Base-by-base conservation (phyloP, 768 basidiomycete species). In the Kwoniella sp. region DNA sequence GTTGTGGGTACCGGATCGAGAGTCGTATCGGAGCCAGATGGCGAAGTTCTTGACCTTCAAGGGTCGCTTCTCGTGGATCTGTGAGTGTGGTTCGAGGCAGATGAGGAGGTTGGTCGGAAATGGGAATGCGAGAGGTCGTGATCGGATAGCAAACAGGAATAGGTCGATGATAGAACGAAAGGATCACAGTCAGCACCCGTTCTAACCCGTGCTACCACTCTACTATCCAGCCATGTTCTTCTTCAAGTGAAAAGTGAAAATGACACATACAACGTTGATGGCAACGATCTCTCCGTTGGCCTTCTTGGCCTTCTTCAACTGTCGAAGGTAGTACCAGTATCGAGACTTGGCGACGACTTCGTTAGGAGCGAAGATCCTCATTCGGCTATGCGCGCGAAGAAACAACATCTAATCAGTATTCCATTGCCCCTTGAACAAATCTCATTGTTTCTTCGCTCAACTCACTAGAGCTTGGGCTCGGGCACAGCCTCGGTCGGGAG, bases 41-140 rank as follows among this genome's bases (percentile, higher is more conserved):
- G 96, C 96, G 80, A 99, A 97, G 89, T 96, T 98, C 87, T 99
- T 98, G 82, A 97, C 90, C 84, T 94, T 94, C 82, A 96, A 80
- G 24, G 96, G 96, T 83, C 90, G 92, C 87, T 91, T 94, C 85
- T 98, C 95, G 80, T 89, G 87, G 80, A 98, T 97, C 94, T 97
- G 66, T 13, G 70, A 70, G 10, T 46, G 52, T 46, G 52, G 51
- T 56, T 55, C 33, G 33, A 33, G 5, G 55, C 63, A 10, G n/a
- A 29, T n/a, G 46, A n/a, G n/a, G n/a, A n/a, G n/a, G n/a, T n/a
- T n/a, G n/a, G n/a, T n/a, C n/a, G n/a, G n/a, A n/a, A n/a, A n/a
- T n/a, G n/a, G n/a, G n/a, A n/a, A n/a, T 56, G 37, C 2, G 21
- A 33, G 24, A 44, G 33, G 22, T 8, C n/a, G 17, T 44, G 33